A percentile compares a stretch with the other conserved stretches of the same genome.
phyloP scores from a whole-genome alignment of 2,329 filamentous ascomycete species.

The Pyrenophora graminea region DNA sequence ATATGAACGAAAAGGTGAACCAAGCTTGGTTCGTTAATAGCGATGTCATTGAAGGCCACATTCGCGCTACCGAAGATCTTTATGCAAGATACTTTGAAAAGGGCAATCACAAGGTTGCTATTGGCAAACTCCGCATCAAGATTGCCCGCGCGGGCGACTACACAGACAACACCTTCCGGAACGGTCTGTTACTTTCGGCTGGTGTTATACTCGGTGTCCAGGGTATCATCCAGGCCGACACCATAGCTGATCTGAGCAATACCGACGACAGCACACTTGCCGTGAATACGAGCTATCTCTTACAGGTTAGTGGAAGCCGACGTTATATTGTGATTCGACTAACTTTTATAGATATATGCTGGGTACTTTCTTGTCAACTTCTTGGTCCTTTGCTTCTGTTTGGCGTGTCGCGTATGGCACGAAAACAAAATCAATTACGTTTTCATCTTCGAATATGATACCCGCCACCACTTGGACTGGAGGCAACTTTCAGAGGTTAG shows the following conservation, averaged over 20 bases:
- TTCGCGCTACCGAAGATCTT: slow-evolving; percentile 82
- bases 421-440: slow-evolving; percentile 89
- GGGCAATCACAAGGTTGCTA: slow-evolving; percentile 89
- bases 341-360: slow-evolving; percentile 71
- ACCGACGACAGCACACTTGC: slow-evolving; percentile 18
- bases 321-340: slow-evolving; percentile 54
- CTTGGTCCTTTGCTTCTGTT: slow-evolving; percentile 79
- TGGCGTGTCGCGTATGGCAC: slow-evolving; percentile 84
- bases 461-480: slow-evolving; percentile 85
- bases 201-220: slow-evolving; percentile 52
- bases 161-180: slow-evolving; percentile 63
- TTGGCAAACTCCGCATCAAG: slow-evolving; percentile 80
- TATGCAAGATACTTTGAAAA: slow-evolving; percentile 94
- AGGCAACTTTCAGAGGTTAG: slow-evolving; percentile 75
- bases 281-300: slow-evolving; percentile 55
- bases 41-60: slow-evolving; percentile 78
- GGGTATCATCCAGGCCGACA: slow-evolving; percentile 48
- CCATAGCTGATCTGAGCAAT: slow-evolving; percentile 31
- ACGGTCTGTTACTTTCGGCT: slow-evolving; percentile 53
- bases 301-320: slow-evolving; percentile 63
- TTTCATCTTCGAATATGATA: slow-evolving; percentile 96
- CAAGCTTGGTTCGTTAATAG: slow-evolving; percentile 90
- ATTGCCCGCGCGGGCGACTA: slow-evolving; percentile 63
- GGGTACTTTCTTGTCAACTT: slow-evolving; percentile 87
- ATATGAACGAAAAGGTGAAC: slow-evolving; percentile 90